Conservation (phyloP, 805 yeast genomes). For the Candida sithepensis region DNA sequence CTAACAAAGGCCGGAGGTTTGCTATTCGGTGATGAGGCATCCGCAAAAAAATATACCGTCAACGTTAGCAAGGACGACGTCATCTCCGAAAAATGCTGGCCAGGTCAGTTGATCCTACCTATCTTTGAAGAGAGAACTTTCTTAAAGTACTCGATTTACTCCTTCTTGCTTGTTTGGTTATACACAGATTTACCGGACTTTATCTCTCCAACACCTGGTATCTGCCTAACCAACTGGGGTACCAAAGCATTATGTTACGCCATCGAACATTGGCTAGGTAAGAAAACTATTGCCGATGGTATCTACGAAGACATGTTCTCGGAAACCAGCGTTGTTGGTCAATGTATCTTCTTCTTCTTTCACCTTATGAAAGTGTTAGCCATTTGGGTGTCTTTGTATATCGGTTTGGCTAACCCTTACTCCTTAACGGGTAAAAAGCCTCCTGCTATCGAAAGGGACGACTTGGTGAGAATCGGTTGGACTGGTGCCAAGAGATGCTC, state of each 20-base stretch:
- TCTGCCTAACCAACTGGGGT: slow-evolving; percentile 65
- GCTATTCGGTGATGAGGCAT: slow-evolving; percentile 61
- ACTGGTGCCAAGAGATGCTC: slow-evolving; percentile 83
- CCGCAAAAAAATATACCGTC: slow-evolving; percentile 40
- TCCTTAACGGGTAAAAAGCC: slow-evolving; percentile 40
- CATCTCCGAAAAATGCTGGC: slow-evolving; percentile 68
- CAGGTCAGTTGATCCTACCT: slow-evolving; percentile 85
- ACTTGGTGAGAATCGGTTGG: slow-evolving; percentile 78
- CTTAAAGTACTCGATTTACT: slow-evolving; percentile 36
- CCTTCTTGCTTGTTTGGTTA: slow-evolving; percentile 63
- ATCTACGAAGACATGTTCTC: slow-evolving; percentile 46
- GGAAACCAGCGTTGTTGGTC: slow-evolving; percentile 43
- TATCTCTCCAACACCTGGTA: slow-evolving; percentile 89
- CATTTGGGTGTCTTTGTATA: slow-evolving; percentile 54
- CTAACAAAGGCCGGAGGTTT: slow-evolving; percentile 81
- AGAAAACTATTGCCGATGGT: slow-evolving; percentile 40
- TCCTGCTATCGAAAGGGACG: slow-evolving; percentile 43
- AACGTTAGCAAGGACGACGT: slow-evolving; percentile 45
- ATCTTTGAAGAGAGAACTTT: slow-evolving; percentile 53
- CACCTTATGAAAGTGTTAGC: slow-evolving; percentile 62
- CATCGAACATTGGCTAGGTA: slow-evolving; percentile 33
- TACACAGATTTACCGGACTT: slow-evolving; percentile 91
- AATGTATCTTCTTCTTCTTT: slow-evolving; percentile 64
- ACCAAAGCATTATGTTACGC: slow-evolving; percentile 29
- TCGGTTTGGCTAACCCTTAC: slow-evolving; percentile 79